Percentiles rank a stretch among this genome's conserved stretches.
These are phyloP conservation scores for Ogataea pilisensis DNA, from an alignment of 805 yeast genomes.

Conservation along the genomic window DNA sequence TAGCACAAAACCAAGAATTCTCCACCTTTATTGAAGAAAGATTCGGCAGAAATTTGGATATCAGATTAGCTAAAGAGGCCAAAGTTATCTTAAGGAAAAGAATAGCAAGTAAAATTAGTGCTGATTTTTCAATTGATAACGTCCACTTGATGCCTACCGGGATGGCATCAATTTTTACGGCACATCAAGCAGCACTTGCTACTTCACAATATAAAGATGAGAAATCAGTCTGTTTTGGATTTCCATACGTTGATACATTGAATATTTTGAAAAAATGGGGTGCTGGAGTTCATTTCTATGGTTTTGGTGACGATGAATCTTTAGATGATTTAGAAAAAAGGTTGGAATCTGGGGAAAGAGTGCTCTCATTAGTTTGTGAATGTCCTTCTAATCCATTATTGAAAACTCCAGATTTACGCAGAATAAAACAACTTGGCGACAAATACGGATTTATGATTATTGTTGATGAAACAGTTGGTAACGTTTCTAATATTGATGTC, in stretches of 20 bases:
- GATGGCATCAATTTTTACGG: conserved; percentile 85
- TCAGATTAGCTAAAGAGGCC: conserved; percentile 71
- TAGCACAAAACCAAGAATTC: conserved; percentile 41
- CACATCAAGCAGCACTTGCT: conserved; percentile 48
- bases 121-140: conserved; percentile 40
- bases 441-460: conserved; percentile 72
- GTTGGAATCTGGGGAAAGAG: conserved; percentile 59
- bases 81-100: conserved; percentile 69
- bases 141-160: conserved; percentile 87
- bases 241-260: conserved; percentile 91
- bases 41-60: conserved; percentile 83
- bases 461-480: conserved; percentile 94
- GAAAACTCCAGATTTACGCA: conserved; percentile 72
- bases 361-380: conserved; percentile 83
- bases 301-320: conserved; percentile 73
- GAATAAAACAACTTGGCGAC: conserved; percentile 62
- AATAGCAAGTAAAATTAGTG: conserved; percentile 60
- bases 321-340: conserved; percentile 59
- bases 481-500: conserved; percentile 77
- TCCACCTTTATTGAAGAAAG: conserved; percentile 77
- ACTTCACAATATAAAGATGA: conserved; percentile 23
- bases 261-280: conserved; percentile 87
- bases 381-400: conserved; percentile 94
- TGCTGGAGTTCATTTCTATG: conserved; percentile 82
- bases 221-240: conserved; percentile 90